phyloP scores from a whole-genome alignment of 2,329 filamentous ascomycete species.

The Colletotrichum sidae region DNA sequence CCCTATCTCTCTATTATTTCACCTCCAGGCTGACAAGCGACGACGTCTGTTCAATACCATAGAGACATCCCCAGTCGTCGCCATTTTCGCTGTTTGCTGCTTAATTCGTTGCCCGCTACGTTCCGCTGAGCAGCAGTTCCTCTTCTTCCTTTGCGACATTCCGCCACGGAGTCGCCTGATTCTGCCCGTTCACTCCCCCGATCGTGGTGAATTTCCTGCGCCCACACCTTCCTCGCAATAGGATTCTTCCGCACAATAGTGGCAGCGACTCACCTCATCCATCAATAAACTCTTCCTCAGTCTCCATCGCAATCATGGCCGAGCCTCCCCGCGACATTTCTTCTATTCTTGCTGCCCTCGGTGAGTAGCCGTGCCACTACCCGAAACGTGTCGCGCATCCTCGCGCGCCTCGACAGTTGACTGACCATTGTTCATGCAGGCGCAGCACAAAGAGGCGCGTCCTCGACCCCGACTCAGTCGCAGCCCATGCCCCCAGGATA shows the following conservation, averaged over 20 bases:
- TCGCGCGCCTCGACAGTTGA: constrained; percentile 25
- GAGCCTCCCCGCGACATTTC: constrained; percentile 55
- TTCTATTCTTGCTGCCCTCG: constrained; percentile 61
- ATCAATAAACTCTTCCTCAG: too few relatives aligned
- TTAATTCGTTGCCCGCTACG: too few relatives aligned
- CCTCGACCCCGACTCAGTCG: constrained; percentile 55
- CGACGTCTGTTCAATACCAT: too few relatives aligned
- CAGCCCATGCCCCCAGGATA: constrained; percentile 53
- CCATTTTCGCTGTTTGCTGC: too few relatives aligned
- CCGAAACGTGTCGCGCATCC: constrained; percentile 2
- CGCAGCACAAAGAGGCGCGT: constrained; percentile 59
- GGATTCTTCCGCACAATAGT: too few relatives aligned
- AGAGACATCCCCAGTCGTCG: too few relatives aligned
- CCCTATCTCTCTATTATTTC: constrained; percentile 4
- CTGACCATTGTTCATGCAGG: constrained; percentile 37
- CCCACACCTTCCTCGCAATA: too few relatives aligned
- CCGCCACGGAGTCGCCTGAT: neutral
- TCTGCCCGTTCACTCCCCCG: too few relatives aligned
- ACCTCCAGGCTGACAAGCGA: constrained; percentile 9
- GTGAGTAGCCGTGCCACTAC: constrained; percentile 48
- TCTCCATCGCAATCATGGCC: constrained; percentile 46
- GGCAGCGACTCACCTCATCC: too few relatives aligned
- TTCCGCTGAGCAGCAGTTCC: neutral
- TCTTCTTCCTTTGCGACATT: neutral
- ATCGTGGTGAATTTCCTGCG: too few relatives aligned